Percentiles rank a stretch among this genome's conserved stretches.
Evolutionary conservation across 352 stramenopile genomes (phyloP).

Genomic region (Pythium pectinolyticum): DNA sequence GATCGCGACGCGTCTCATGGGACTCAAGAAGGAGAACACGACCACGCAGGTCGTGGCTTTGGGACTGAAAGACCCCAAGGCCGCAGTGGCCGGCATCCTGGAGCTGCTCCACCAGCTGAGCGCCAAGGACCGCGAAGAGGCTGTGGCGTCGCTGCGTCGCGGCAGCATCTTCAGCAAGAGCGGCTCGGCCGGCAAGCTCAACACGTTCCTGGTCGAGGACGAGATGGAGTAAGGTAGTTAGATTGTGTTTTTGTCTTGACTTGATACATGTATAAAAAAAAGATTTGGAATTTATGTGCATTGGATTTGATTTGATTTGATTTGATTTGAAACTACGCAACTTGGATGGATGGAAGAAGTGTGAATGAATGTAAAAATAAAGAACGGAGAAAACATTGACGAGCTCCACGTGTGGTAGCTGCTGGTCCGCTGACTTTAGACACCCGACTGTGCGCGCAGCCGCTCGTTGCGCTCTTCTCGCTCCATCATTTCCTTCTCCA

Average conservation of each 20-base stretch:
- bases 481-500: conserved; percentile 27
- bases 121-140: conserved; percentile 85
- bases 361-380: no score
- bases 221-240: conserved; percentile 23
- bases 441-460: no score
- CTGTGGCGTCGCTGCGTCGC: conserved; percentile 69
- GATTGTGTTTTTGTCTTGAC: no score
- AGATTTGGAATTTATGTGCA: no score
- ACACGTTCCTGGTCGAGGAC: conserved; percentile 30
- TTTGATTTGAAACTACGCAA: no score
- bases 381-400: no score
- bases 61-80: conserved; percentile 77
- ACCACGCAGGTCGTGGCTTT: conserved; percentile 76
- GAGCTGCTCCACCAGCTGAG: conserved; percentile 83
- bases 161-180: conserved; percentile 88
- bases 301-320: no score
- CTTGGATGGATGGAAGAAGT: no score
- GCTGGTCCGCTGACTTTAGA: no score
- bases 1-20: conserved; percentile 58
- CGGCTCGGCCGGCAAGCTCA: conserved; percentile 44
- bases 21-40: conserved; percentile 68
- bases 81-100: conserved; percentile 79
- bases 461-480: conserved; percentile 3
- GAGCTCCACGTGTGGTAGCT: no score
- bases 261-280: no score